Conservation (phyloP, 73 alveolate genomes). For the Stentor coeruleus region DNA sequence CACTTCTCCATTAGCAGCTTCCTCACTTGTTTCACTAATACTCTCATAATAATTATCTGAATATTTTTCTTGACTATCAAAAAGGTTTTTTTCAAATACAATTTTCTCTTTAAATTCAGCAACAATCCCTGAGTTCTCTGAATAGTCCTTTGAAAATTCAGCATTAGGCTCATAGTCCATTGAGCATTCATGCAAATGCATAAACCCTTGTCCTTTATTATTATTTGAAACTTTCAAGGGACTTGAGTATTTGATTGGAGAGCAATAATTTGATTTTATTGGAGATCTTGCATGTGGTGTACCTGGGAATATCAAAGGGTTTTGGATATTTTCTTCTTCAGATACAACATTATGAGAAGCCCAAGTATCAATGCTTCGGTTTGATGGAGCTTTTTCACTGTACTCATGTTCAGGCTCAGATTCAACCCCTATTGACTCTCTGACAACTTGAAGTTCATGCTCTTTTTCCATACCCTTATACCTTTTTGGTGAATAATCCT, state of each 20-base stretch:
- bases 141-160: not conserved
- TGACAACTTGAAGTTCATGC: not conserved
- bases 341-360: not conserved
- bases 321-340: not conserved
- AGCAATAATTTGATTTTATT: not conserved
- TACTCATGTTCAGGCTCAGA: constrained; percentile 4
- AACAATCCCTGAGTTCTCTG: too few species aligned
- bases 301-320: not conserved
- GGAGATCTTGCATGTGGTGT: not conserved
- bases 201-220: not conserved
- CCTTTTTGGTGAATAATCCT: not conserved
- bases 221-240: not conserved
- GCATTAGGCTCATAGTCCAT: constrained; percentile 1
- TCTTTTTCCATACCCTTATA: not conserved
- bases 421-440: not conserved
- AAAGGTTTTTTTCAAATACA: too few species aligned
- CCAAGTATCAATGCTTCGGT: not conserved
- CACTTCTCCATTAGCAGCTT: too few species aligned
- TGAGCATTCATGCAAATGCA: not conserved
- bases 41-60: too few species aligned
- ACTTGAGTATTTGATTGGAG: not conserved
- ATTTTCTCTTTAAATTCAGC: too few species aligned
- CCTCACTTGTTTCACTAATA: too few species aligned
- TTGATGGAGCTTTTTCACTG: not conserved
- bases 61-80: too few species aligned